Conservation (phyloP, 345 rosid genomes). For the Rubroshorea leprosula region DNA sequence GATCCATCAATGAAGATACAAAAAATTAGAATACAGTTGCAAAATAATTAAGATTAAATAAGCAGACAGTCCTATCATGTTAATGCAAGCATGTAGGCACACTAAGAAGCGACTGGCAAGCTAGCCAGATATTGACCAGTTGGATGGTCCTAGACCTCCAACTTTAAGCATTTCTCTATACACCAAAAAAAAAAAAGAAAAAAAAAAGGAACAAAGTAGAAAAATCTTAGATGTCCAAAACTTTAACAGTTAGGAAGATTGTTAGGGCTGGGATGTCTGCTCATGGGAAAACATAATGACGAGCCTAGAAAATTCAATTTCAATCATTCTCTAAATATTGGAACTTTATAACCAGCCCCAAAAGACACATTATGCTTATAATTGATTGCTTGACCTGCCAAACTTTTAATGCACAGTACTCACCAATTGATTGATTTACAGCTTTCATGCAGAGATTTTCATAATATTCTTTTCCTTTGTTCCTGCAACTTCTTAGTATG, state of each 20-base stretch:
- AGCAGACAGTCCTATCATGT: too few relatives aligned
- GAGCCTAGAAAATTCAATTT: neutral
- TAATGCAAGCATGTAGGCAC: too few relatives aligned
- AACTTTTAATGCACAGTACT: slow-evolving; percentile 14
- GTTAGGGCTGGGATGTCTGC: neutral
- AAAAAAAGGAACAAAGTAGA: too few relatives aligned
- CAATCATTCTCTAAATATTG: neutral
- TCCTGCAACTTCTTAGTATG: slow-evolving; percentile 65
- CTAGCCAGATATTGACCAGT: neutral
- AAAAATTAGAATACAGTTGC: slow-evolving; percentile 1
- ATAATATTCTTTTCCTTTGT: slow-evolving; percentile 82
- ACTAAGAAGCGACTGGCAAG: neutral
- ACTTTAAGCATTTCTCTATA: neutral
- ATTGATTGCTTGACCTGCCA: neutral
- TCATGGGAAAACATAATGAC: neutral
- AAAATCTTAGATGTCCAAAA: slow-evolving; percentile 3
- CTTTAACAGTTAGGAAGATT: neutral
- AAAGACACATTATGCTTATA: neutral
- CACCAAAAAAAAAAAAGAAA: neutral
- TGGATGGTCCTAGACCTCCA: neutral
- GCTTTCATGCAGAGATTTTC: slow-evolving; percentile 98
- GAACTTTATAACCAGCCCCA: too few relatives aligned
- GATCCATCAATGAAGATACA: neutral
- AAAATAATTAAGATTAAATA: neutral
- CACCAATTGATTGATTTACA: slow-evolving; percentile 91